These are phyloP conservation scores for Penicillium sp. DNA, from an alignment of 2,329 filamentous ascomycete species.

Conservation along the genomic window DNA sequence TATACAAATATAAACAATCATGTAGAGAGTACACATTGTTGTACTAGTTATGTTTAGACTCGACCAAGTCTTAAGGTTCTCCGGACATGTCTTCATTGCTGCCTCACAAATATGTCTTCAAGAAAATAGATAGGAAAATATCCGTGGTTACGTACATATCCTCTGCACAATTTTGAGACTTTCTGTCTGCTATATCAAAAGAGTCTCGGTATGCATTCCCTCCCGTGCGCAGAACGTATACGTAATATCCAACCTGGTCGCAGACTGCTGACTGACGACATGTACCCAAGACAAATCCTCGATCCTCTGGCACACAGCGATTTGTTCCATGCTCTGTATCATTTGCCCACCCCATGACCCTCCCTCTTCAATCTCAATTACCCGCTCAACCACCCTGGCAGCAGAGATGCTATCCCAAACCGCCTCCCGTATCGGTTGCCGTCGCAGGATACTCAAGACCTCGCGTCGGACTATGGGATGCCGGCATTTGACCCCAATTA, in stretches of 20 bases:
- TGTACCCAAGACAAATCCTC: slow-evolving; percentile 27
- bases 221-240: slow-evolving; percentile 31
- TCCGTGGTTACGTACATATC: no score
- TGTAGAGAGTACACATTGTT: not conserved
- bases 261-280: slow-evolving; percentile 11
- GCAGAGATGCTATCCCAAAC: slow-evolving; percentile 34
- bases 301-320: slow-evolving; percentile 28
- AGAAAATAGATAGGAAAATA: no score
- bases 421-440: slow-evolving; percentile 27
- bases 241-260: slow-evolving; percentile 25
- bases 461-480: slow-evolving; percentile 32
- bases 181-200: not conserved
- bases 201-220: slow-evolving; percentile 12
- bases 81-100: no score
- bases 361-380: slow-evolving; percentile 38
- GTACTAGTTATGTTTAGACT: not conserved
- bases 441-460: slow-evolving; percentile 19
- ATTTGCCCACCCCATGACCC: slow-evolving; percentile 7
- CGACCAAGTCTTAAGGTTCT: not conserved
- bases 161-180: no score
- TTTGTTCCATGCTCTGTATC: slow-evolving; percentile 24
- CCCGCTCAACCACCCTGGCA: slow-evolving; percentile 29
- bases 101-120: no score
- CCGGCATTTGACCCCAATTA: slow-evolving; percentile 37
- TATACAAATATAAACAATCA: not conserved